Conservation (phyloP, 1,284 basidiomycete species). For the Ceratobasidium sp. region DNA sequence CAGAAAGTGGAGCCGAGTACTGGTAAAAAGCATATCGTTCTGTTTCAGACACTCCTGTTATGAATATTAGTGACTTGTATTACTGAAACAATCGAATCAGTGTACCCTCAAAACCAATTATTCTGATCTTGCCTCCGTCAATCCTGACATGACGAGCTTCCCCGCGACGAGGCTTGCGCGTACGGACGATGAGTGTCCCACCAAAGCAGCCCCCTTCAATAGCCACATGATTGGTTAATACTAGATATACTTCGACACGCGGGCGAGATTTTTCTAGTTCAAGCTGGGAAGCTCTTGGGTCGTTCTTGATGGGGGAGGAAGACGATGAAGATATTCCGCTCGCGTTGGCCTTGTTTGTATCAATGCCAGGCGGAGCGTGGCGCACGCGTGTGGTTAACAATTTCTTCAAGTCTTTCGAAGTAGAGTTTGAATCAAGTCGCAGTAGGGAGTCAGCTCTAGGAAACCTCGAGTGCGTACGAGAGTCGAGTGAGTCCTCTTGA, state of each 20-base stretch:
- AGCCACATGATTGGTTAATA: slow-evolving; percentile 80
- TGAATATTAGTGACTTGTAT: background rate
- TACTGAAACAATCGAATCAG: slow-evolving; percentile 18
- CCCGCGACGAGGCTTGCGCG: slow-evolving; percentile 73
- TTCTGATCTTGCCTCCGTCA: slow-evolving; percentile 83
- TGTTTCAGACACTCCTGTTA: slow-evolving; percentile 67
- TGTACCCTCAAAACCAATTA: slow-evolving; percentile 88
- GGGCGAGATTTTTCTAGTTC: slow-evolving; percentile 78
- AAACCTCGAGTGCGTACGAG: background rate
- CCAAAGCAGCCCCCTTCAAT: slow-evolving; percentile 86
- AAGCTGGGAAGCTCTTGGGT: slow-evolving; percentile 54
- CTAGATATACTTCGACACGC: slow-evolving; percentile 87
- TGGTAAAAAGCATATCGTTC: slow-evolving; percentile 91
- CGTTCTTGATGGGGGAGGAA: slow-evolving; percentile 12
- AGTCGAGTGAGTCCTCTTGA: background rate
- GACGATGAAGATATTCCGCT: background rate
- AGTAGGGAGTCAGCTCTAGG: slow-evolving; percentile 37
- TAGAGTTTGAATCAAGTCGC: slow-evolving; percentile 22
- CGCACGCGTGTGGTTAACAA: slow-evolving; percentile 40
- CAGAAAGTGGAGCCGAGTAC: slow-evolving; percentile 73
- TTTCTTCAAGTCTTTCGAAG: slow-evolving; percentile 43
- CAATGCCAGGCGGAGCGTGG: slow-evolving; percentile 52
- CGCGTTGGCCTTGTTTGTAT: slow-evolving; percentile 57
- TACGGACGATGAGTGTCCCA: slow-evolving; percentile 79
- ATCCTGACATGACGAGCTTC: slow-evolving; percentile 73